Evolutionary conservation across 768 basidiomycete genomes (phyloP).

Genomic region (Termitomyces sp.): DNA sequence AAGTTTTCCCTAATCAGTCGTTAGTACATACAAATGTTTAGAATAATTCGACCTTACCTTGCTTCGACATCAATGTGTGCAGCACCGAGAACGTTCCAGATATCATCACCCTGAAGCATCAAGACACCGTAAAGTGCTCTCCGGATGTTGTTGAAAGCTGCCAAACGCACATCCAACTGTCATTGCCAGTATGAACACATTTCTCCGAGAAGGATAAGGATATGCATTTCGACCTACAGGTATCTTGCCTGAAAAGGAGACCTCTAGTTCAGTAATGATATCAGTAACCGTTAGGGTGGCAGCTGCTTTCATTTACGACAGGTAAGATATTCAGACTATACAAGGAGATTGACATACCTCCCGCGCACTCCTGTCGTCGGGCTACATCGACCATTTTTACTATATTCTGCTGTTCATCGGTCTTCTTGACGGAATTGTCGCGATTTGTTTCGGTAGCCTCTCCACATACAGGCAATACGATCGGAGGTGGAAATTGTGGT

Average conservation of each 20-base stretch:
- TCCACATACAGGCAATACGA: neutral
- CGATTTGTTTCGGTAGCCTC: neutral
- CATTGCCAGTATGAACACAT: neutral
- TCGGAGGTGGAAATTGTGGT: conserved; percentile 6
- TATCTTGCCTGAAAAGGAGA: conserved; percentile 34
- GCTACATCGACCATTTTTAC: neutral
- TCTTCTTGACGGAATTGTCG: neutral
- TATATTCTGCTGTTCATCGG: neutral
- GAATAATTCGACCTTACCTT: conserved; percentile 7
- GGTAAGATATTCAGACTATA: neutral
- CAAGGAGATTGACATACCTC: neutral
- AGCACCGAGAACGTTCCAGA: conserved; percentile 19
- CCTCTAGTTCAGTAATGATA: conserved; percentile 30
- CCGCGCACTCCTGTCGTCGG: neutral
- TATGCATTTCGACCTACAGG: conserved; percentile 23
- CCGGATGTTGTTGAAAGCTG: conserved; percentile 32
- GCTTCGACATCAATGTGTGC: neutral
- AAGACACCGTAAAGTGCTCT: conserved; percentile 33
- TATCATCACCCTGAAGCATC: conserved; percentile 15
- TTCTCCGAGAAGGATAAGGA: too few relatives aligned
- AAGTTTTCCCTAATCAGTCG: conserved; percentile 29
- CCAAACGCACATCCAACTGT: conserved; percentile 29
- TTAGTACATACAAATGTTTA: neutral
- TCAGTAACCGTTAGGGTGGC: conserved; percentile 17
- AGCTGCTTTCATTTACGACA: neutral